Evolutionary conservation across 169 alveolate species (phyloP).

Genomic region (Eimeria falciformis): DNA sequence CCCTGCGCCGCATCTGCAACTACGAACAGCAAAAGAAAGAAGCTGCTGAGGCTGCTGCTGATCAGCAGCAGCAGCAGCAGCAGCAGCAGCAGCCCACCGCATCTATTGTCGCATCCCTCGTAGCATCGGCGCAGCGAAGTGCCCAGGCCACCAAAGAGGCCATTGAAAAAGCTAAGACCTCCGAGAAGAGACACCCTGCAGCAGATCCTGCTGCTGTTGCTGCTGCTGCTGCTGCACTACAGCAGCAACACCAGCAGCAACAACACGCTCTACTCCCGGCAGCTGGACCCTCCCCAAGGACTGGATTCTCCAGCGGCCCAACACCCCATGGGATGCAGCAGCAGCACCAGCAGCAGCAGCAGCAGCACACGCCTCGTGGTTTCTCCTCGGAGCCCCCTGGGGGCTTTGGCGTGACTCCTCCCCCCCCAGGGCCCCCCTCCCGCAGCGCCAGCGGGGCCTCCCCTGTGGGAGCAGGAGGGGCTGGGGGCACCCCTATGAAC

Average conservation of each 20-base stretch:
- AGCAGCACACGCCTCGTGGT: not conserved
- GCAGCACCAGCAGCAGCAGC: slow-evolving; percentile 6
- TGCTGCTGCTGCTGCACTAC: not conserved
- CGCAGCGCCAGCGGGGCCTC: slow-evolving; percentile 11
- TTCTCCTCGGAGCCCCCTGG: not conserved
- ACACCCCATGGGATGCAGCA: not conserved
- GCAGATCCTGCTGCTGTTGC: not conserved
- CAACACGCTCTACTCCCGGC: not conserved
- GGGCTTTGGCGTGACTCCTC: not conserved
- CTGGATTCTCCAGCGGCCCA: not conserved
- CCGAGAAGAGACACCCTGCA: not conserved
- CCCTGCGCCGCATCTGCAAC: slow-evolving; percentile 55
- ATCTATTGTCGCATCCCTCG: slow-evolving; percentile 36
- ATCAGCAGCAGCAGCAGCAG: slow-evolving; percentile 30
- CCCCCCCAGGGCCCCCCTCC: not conserved
- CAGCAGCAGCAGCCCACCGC: slow-evolving; percentile 21
- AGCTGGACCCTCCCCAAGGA: not conserved
- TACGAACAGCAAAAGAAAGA: not conserved
- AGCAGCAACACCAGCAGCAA: not conserved
- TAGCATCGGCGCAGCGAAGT: slow-evolving; percentile 72
- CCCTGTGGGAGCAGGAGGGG: not conserved
- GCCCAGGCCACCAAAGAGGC: slow-evolving; percentile 76
- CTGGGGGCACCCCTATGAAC: slow-evolving; percentile 13
- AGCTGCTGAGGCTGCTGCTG: not conserved
- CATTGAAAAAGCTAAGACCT: slow-evolving; percentile 42